These are phyloP conservation scores for Leccinum obscurum DNA, from an alignment of 768 basidiomycete species.

Conservation along the genomic window DNA sequence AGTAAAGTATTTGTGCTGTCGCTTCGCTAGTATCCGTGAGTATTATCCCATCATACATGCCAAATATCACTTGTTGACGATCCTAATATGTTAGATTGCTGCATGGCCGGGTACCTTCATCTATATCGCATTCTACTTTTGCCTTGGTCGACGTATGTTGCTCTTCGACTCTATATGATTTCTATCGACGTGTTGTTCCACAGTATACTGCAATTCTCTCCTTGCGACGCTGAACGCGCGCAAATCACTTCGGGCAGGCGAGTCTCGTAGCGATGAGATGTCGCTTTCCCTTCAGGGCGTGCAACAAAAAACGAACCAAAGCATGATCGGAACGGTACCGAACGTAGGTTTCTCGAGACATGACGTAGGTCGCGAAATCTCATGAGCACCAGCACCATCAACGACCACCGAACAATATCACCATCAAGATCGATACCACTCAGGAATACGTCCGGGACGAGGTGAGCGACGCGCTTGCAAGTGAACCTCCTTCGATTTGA, in stretches of 20 bases:
- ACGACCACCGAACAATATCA: constrained; percentile 48
- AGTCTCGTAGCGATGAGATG: constrained; percentile 27
- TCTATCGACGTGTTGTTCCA: not conserved
- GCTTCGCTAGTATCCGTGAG: constrained; percentile 57
- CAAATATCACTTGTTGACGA: constrained; percentile 1
- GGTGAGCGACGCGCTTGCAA: constrained; percentile 15
- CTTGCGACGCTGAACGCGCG: constrained; percentile 62
- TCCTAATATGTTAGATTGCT: constrained; percentile 41
- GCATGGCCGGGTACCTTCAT: constrained; percentile 52
- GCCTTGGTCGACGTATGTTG: constrained; percentile 57
- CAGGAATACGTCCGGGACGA: constrained; percentile 53
- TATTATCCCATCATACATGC: not conserved
- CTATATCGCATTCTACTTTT: constrained; percentile 66
- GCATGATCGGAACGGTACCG: constrained; percentile 11
- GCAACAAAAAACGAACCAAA: constrained; percentile 24
- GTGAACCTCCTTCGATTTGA: not conserved
- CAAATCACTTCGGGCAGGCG: constrained; percentile 43
- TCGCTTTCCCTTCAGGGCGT: constrained; percentile 33
- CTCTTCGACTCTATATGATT: not conserved
- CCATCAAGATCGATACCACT: constrained; percentile 68
- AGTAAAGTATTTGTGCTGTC: constrained; percentile 49
- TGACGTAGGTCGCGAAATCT: not conserved
- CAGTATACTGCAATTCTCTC: constrained; percentile 63
- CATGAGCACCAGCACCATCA: constrained; percentile 4
- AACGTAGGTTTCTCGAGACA: constrained; percentile 6